Percentiles rank a stretch among this genome's conserved stretches.
These are phyloP conservation scores for Neonectria sp. DNA, from an alignment of 2,329 filamentous ascomycete species.

Conservation along the genomic window DNA sequence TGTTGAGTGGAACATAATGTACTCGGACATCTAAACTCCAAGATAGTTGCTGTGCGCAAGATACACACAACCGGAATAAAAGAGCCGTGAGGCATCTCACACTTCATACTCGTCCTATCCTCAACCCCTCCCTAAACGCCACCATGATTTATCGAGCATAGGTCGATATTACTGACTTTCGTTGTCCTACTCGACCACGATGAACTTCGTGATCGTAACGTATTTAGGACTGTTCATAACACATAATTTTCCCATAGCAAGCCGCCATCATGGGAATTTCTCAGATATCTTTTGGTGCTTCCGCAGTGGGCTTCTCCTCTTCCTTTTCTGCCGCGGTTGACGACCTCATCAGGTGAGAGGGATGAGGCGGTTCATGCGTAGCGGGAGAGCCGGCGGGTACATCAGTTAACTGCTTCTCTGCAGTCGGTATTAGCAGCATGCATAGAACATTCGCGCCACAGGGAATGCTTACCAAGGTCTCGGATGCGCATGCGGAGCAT, in stretches of 20 bases:
- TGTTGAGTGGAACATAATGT: not conserved
- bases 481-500: slow-evolving; percentile 84
- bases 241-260: not conserved
- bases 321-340: slow-evolving; percentile 62
- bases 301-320: slow-evolving; percentile 33
- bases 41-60: not conserved
- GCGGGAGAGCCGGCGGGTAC: slow-evolving; percentile 48
- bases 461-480: slow-evolving; percentile 76
- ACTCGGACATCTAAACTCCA: not conserved
- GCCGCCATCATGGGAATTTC: not conserved
- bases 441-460: not conserved
- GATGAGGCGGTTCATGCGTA: slow-evolving; percentile 62
- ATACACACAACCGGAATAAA: not conserved
- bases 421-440: slow-evolving; percentile 27
- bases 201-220: slow-evolving; percentile 34
- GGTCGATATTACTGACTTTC: slow-evolving; percentile 6
- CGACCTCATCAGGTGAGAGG: slow-evolving; percentile 64
- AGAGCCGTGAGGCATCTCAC: not conserved
- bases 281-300: slow-evolving; percentile 38
- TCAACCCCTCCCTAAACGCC: slow-evolving; percentile 30
- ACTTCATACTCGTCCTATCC: not conserved
- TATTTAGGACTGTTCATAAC: slow-evolving; percentile 16
- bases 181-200: slow-evolving; percentile 21
- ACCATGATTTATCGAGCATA: slow-evolving; percentile 18
- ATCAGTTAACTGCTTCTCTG: slow-evolving; percentile 69